Conservation (phyloP, 2,329 filamentous ascomycete species). For the Thielaviopsis ethacetica region DNA sequence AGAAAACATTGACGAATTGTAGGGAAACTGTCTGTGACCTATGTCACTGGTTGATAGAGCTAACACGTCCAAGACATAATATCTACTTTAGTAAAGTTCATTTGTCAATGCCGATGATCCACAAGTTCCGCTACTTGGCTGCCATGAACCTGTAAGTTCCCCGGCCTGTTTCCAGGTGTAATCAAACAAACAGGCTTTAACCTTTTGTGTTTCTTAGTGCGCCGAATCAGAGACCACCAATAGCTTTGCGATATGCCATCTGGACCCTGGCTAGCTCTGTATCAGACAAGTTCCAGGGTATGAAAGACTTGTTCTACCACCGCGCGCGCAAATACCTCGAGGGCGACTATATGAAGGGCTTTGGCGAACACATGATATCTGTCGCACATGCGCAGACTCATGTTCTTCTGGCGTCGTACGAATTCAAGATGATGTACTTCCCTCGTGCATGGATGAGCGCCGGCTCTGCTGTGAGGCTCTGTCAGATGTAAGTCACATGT, state of each 20-base stretch:
- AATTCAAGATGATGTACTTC: slow-evolving; percentile 97
- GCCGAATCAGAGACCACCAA: slow-evolving; percentile 70
- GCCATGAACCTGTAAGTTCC: slow-evolving; percentile 60
- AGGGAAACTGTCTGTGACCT: slow-evolving; percentile 19
- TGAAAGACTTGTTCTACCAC: slow-evolving; percentile 82
- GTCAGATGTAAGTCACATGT: slow-evolving; percentile 51
- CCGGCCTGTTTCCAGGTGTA: not conserved
- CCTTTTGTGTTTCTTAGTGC: slow-evolving; percentile 28
- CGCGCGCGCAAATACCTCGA: slow-evolving; percentile 82
- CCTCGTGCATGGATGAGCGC: slow-evolving; percentile 89
- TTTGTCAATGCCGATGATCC: slow-evolving; percentile 72
- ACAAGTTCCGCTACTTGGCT: slow-evolving; percentile 71
- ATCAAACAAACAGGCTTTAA: not conserved
- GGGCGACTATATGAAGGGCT: slow-evolving; percentile 77
- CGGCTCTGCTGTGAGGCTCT: slow-evolving; percentile 62
- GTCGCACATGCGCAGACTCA: slow-evolving; percentile 78
- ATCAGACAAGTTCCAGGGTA: slow-evolving; percentile 59
- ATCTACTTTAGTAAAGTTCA: slow-evolving; percentile 88
- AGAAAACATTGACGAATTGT: slow-evolving; percentile 67
- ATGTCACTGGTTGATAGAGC: not conserved
- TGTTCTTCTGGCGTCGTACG: slow-evolving; percentile 62
- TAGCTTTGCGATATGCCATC: slow-evolving; percentile 83
- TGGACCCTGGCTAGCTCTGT: slow-evolving; percentile 87
- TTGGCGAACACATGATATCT: slow-evolving; percentile 77
- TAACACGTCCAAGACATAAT: slow-evolving; percentile 39